Percentiles rank a stretch among this genome's conserved stretches.
Conservation (phyloP, 1,284 basidiomycete genomes). For the Naganishia liquefaciens region DNA sequence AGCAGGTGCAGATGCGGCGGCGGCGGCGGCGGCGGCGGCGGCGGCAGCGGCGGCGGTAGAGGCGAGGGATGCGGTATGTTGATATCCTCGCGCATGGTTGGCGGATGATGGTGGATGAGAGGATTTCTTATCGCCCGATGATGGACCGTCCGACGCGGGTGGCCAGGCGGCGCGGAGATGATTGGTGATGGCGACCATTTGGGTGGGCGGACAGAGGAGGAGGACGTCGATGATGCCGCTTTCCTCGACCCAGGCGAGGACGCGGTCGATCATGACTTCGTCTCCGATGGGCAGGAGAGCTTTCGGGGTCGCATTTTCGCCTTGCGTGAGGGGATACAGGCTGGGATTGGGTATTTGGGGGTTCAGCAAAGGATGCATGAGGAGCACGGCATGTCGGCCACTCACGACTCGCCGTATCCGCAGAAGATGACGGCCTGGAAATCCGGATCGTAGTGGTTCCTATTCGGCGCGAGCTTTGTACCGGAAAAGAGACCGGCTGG, state of each 20-base stretch:
- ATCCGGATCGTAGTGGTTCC: conserved; percentile 55
- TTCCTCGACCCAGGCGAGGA: conserved; percentile 80
- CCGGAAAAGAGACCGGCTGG: conserved; percentile 15
- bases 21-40: too few species aligned
- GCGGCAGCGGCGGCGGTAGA: too few species aligned
- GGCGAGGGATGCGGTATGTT: conserved; percentile 52
- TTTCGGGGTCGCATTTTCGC: conserved; percentile 59
- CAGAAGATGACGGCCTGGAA: conserved; percentile 81
- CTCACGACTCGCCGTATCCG: conserved; percentile 83
- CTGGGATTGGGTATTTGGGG: too few species aligned
- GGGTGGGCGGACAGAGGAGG: conserved; percentile 30
- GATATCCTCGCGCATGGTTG: background rate
- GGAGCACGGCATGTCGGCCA: conserved; percentile 29
- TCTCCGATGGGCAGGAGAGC: conserved; percentile 84
- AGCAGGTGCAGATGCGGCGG: too few species aligned
- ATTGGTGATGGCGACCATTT: conserved; percentile 86
- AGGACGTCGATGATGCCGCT: conserved; percentile 65
- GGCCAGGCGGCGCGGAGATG: conserved; percentile 67
- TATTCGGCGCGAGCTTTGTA: background rate
- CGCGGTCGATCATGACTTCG: conserved; percentile 80
- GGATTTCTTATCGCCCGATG: conserved; percentile 6
- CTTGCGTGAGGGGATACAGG: conserved; percentile 52
- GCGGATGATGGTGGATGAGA: conserved; percentile 61
- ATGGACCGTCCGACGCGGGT: conserved; percentile 70
- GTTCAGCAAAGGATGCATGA: too few species aligned